These are phyloP conservation scores for Dactylellina sp. DNA, from an alignment of 2,329 filamentous ascomycete species.

Conservation along the genomic window DNA sequence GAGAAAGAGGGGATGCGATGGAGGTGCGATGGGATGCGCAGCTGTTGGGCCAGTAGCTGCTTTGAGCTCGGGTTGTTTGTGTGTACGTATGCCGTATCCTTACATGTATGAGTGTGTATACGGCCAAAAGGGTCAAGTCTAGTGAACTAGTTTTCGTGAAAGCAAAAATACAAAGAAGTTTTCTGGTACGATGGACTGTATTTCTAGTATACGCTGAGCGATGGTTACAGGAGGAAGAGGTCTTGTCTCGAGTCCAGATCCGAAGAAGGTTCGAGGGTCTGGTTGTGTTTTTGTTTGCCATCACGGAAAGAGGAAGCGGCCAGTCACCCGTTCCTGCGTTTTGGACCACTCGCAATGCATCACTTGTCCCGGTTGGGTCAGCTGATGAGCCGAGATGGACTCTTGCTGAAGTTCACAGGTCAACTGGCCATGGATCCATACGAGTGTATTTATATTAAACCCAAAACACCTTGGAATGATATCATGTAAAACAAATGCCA, in stretches of 20 bases:
- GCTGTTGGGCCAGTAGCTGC: constrained; percentile 7
- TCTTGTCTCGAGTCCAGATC: constrained; percentile 1
- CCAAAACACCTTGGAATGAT: constrained; percentile 7
- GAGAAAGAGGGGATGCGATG: constrained; percentile 26
- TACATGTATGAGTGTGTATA: too few relatives aligned
- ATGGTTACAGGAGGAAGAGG: background rate
- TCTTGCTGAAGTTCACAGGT: background rate
- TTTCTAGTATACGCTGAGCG: background rate
- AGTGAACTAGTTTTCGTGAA: too few relatives aligned
- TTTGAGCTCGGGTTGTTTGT: constrained; percentile 1
- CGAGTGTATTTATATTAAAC: background rate
- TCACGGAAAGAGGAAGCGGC: constrained; percentile 1
- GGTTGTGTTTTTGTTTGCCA: constrained; percentile 2
- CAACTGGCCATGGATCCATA: background rate
- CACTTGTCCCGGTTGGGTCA: constrained; percentile 13
- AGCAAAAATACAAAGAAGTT: background rate
- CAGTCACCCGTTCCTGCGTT: constrained; percentile 53
- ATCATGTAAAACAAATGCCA: constrained; percentile 1
- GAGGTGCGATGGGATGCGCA: constrained; percentile 17
- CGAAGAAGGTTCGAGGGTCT: constrained; percentile 26
- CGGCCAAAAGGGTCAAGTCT: too few relatives aligned
- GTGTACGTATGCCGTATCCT: background rate
- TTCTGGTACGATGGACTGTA: background rate
- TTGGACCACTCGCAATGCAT: constrained; percentile 30
- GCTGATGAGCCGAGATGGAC: constrained; percentile 6